phyloP scores from a whole-genome alignment of 441 rosid species.

The Populus tomentosa region DNA sequence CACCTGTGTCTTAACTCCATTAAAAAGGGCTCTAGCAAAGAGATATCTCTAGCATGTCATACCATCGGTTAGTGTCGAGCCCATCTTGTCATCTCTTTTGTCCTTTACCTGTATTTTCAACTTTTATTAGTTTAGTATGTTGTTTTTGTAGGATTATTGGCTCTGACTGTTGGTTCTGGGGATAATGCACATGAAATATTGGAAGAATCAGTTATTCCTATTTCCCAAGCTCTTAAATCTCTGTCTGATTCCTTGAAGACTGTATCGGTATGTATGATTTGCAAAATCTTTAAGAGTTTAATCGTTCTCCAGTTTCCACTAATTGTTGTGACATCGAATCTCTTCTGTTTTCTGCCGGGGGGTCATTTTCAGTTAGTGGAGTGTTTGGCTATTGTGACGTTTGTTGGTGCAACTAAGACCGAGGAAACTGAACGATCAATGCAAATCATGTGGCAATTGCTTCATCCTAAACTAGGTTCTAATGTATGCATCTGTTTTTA shows the following conservation, averaged over 20 bases:
- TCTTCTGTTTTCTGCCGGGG: neutral
- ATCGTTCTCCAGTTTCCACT: neutral
- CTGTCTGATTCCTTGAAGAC: constrained; percentile 47
- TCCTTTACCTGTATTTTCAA: neutral
- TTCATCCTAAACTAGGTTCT: constrained; percentile 80
- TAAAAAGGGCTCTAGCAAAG: constrained; percentile 76
- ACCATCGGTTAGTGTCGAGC: constrained; percentile 53
- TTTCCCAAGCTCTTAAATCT: constrained; percentile 71
- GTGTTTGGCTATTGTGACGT: constrained; percentile 76
- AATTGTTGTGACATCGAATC: constrained; percentile 6
- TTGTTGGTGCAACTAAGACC: constrained; percentile 68
- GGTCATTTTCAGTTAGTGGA: constrained; percentile 52
- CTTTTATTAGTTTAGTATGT: neutral
- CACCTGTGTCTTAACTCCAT: constrained; percentile 61
- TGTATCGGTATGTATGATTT: constrained; percentile 45
- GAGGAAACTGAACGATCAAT: constrained; percentile 74
- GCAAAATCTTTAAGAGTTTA: neutral
- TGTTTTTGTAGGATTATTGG: constrained; percentile 62
- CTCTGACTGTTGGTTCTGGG: constrained; percentile 74
- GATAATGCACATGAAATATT: constrained; percentile 64
- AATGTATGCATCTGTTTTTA: constrained; percentile 48
- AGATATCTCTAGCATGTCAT: constrained; percentile 68
- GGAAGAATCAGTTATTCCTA: constrained; percentile 56
- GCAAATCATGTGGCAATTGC: constrained; percentile 91
- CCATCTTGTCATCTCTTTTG: constrained; percentile 1